Evolutionary conservation across 768 basidiomycete genomes (phyloP), one percentile per base, ranked within the genome.

Genomic region (Lentinus tigrinus): DNA sequence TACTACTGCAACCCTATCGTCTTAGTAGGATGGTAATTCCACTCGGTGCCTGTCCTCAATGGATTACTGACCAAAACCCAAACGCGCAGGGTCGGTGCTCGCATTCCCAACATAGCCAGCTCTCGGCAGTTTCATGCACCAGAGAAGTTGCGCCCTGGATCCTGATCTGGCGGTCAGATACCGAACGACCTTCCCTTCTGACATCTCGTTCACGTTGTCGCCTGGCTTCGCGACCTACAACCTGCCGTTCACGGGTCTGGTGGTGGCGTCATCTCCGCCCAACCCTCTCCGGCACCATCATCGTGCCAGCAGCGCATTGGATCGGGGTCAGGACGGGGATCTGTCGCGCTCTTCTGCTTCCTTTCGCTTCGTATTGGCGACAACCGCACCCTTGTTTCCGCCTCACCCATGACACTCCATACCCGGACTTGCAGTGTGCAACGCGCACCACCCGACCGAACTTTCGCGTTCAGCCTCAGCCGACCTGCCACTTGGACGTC

Each of bases 391-490:
- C 28, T 19, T 54, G 47, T 43, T 59, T 31, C 24, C 39, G 28
- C 31, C 31, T 49, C 27, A 36, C 39, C 54, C 43, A 31, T 59
- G 52, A 49, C 58, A 26, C 40, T 21, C 47, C 42, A 38, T 19
- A 26, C 52, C 52, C 38, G 51, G 42, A 10, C 42, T 37, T 39
- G n/a, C 38, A 13, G 36, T 26, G 34, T 36, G 27, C 27, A 24
- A 19, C 17, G 47, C 46, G 44, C 40, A 47, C 52, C 46, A 48
- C 52, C 47, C 51, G 52, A 58, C 57, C 52, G 52, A 53, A 24
- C 31, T 27, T 47, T 53, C 46, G 51, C 52, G 51, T 53, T 49
- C 51, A 46, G 24, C 17, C 57, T 21, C 52, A 9, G 10, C 40
- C 52, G 52, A 47, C 4, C 19, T 19, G 19, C 52, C 24, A 40